phyloP scores from a whole-genome alignment of 352 stramenopile species.

The Globisporangium paroecandrum region DNA sequence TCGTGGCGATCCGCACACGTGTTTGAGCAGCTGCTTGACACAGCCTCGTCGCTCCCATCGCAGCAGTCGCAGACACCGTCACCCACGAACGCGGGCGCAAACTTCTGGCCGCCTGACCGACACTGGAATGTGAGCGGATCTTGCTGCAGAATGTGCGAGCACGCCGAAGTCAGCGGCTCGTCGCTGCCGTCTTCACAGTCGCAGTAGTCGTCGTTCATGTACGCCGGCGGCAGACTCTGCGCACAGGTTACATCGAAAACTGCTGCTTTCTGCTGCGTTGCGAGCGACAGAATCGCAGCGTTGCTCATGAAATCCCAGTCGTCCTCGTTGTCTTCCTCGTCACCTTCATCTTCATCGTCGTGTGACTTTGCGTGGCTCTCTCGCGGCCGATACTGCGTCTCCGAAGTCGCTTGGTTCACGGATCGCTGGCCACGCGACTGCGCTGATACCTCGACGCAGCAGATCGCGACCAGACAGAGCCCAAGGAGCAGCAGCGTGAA shows the following conservation, averaged over 20 bases:
- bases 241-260: conserved; percentile 25
- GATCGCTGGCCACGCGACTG: neutral
- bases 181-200: conserved; percentile 91
- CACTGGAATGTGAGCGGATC: conserved; percentile 36
- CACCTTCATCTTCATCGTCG: conserved; percentile 33
- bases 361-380: conserved; percentile 1
- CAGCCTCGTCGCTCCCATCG: conserved; percentile 91
- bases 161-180: conserved; percentile 84
- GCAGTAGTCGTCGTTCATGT: conserved; percentile 92
- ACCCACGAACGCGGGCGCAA: conserved; percentile 62
- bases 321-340: conserved; percentile 48
- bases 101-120: conserved; percentile 23
- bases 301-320: conserved; percentile 65
- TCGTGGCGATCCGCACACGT: conserved; percentile 31
- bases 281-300: conserved; percentile 31
- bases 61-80: conserved; percentile 98
- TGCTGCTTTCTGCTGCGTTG: conserved; percentile 14
- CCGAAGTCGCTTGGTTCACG: neutral
- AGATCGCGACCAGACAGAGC: neutral
- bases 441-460: neutral
- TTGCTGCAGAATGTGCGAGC: conserved; percentile 37
- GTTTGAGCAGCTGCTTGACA: conserved; percentile 29
- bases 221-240: conserved; percentile 25
- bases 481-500: conserved; percentile 5
- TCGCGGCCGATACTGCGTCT: neutral